Base-by-base conservation (phyloP, 805 yeast genomes). In the Saccharomyces eubayanus region DNA sequence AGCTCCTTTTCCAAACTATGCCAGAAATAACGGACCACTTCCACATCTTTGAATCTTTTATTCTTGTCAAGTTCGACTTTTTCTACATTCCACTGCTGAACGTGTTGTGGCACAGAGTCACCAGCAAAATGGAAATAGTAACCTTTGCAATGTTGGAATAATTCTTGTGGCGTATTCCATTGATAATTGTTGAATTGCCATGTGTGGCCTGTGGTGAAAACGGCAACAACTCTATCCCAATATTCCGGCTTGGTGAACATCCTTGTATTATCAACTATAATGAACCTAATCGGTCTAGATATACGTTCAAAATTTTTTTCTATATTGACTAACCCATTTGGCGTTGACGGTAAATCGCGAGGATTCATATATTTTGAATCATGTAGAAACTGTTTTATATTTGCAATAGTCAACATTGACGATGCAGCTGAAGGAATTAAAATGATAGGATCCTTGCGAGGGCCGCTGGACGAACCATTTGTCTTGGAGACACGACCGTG, bases 191-290 rank as follows among this genome's bases (percentile, higher is more conserved):
- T 82, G 72, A 94, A 89, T 72, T 94, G 99, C 99, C 99, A 94
- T 52, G 84, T 77, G 73, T 94, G 99, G 11, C 99, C 99, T 10
- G 97, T 92, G 16, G 97, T 92, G 73, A 94, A 85, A 41, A 94
- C 87, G 0, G 96, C 97, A 49, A 92, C 88, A 1, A 94, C 97
- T 55, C 99, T 80, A 65, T 89, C 96, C 99, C 99, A 94, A 72
- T 94, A 89, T 68, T 94, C 98, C 3, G 96, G 96, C 67, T 91
- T 92, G 27, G 87, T 84, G 72, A 87, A 87, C 71, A 84, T 80
- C 52, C 90, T 96, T 5, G 90, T 89, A 53, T 88, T 87, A 66
- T 89, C 95, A 31, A 91, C 97, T 53, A 94, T 86, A 61, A 90
- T 57, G 54, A 70, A 69, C 51, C 66, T 66, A 21, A 68, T 50